Conservation (phyloP, 108 stramenopile species). For the Epipyxis sp. region DNA sequence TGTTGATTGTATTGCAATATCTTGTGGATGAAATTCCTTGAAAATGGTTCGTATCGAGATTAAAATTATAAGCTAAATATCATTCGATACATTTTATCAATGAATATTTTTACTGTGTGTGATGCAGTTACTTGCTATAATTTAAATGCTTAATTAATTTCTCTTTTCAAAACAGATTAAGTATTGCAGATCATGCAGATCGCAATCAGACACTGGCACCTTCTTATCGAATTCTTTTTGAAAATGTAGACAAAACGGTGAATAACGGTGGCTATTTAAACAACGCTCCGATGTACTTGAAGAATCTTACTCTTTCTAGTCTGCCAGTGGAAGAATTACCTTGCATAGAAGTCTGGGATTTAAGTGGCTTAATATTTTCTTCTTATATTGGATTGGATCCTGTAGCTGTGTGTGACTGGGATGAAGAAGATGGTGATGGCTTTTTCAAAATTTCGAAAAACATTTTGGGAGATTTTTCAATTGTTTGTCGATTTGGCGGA, state of each 20-base stretch:
- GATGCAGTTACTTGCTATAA: no score
- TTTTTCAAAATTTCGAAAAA: conserved; percentile 10
- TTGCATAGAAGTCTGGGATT: conserved; percentile 30
- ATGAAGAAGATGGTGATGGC: conserved; percentile 15
- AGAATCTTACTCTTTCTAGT: not conserved
- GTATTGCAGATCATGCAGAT: no score
- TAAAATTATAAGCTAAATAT: no score
- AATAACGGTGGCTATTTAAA: not conserved
- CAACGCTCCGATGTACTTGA: not conserved
- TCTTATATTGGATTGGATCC: not conserved
- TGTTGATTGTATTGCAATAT: no score
- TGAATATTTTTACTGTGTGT: no score
- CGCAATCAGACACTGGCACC: no score
- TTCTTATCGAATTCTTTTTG: conserved; percentile 3
- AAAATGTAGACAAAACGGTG: conserved; percentile 11
- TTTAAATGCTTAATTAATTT: no score
- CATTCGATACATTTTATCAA: no score
- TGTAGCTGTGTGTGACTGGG: not conserved
- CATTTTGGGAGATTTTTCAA: conserved; percentile 25
- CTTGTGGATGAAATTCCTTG: no score
- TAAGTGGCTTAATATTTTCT: conserved; percentile 1
- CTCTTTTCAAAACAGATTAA: no score
- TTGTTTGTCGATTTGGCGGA: conserved; percentile 27
- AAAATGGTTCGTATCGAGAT: no score
- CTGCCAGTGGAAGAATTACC: conserved; percentile 24